A percentile compares a stretch with the other conserved stretches of the same genome.
Evolutionary conservation across 331 rosid genomes (phyloP).

Genomic region (Cydonia oblonga): DNA sequence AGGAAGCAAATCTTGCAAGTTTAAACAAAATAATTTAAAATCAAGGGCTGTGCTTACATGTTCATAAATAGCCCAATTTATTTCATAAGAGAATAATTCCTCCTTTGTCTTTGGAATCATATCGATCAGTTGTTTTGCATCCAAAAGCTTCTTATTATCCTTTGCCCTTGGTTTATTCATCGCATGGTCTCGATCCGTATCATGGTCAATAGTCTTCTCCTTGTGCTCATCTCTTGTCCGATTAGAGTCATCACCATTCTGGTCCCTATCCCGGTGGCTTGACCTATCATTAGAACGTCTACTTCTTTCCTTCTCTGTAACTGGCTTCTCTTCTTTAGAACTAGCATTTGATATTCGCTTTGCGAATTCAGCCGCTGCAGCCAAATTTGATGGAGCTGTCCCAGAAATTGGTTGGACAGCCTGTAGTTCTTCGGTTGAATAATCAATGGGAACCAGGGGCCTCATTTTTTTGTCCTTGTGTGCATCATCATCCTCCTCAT

Average conservation of each 20-base stretch:
- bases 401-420: conserved; percentile 69
- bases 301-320: conserved; percentile 68
- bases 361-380: conserved; percentile 96
- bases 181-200: conserved; percentile 56
- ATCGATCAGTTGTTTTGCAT: conserved; percentile 89
- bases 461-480: conserved; percentile 94
- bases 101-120: conserved; percentile 98
- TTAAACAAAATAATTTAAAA: conserved; percentile 3
- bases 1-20: not conserved
- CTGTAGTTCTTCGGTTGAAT: conserved; percentile 91
- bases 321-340: conserved; percentile 73
- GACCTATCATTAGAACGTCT: conserved; percentile 64
- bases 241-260: conserved; percentile 47
- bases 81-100: conserved; percentile 83
- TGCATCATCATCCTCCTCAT: conserved; percentile 92
- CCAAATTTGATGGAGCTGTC: conserved; percentile 70
- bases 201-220: conserved; percentile 44
- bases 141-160: conserved; percentile 71
- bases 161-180: conserved; percentile 51
- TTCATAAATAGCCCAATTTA: conserved; percentile 86
- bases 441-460: conserved; percentile 97
- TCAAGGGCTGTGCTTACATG: conserved; percentile 31
- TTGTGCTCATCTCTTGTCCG: conserved; percentile 62
- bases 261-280: conserved; percentile 63
- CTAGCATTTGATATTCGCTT: conserved; percentile 69